These are phyloP conservation scores for Prunus mongolica DNA, from an alignment of 306 rosid species.

Conservation along the genomic window DNA sequence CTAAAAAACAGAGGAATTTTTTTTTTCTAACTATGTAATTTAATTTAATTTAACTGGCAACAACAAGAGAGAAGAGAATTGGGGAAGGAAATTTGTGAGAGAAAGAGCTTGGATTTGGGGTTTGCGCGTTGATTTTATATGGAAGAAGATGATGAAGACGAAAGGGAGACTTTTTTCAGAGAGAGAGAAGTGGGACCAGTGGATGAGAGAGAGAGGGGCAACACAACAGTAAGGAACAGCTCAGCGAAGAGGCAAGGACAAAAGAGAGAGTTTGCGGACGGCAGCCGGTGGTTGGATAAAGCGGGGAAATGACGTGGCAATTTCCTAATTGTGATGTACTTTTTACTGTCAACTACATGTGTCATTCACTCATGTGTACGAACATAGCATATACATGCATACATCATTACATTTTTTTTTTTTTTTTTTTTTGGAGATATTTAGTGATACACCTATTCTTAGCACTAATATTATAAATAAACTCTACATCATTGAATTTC, in stretches of 20 bases:
- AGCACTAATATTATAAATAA: too few species aligned
- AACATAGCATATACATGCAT: too few species aligned
- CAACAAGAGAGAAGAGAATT: background rate
- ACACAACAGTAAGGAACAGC: slow-evolving; percentile 43
- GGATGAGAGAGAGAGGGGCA: background rate
- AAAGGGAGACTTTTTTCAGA: background rate
- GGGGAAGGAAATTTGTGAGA: background rate
- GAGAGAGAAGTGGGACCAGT: slow-evolving; percentile 18
- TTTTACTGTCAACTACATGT: too few species aligned
- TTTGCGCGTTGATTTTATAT: background rate
- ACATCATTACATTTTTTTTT: too few species aligned
- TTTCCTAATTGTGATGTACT: slow-evolving; percentile 10
- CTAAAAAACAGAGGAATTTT: background rate
- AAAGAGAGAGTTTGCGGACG: slow-evolving; percentile 35
- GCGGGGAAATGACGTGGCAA: slow-evolving; percentile 52
- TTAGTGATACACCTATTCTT: too few species aligned
- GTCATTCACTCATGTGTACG: too few species aligned
- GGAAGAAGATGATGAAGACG: slow-evolving; percentile 29
- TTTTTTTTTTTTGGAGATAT: too few species aligned
- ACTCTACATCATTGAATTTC: too few species aligned
- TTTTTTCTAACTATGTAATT: background rate
- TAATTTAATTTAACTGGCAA: background rate
- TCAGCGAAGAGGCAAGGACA: slow-evolving; percentile 25
- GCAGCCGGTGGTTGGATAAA: slow-evolving; percentile 80
- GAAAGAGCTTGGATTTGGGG: slow-evolving; percentile 1